Percentiles rank a stretch among this genome's conserved stretches.
Evolutionary conservation across 345 rosid genomes (phyloP).

Genomic region (Corymbia maculata): DNA sequence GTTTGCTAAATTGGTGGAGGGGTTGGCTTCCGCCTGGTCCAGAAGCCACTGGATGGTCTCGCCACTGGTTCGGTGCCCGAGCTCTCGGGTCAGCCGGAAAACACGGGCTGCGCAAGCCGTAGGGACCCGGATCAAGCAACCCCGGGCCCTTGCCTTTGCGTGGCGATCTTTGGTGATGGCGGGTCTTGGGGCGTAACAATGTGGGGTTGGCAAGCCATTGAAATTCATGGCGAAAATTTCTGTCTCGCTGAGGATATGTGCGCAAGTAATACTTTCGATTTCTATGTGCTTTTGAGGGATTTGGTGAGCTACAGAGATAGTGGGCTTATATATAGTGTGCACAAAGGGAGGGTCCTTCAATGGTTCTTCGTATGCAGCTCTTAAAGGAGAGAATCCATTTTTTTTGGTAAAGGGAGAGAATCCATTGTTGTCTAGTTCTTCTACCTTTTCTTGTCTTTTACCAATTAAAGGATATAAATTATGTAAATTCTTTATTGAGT

Average conservation of each 20-base stretch:
- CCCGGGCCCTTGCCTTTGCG: constrained; percentile 11
- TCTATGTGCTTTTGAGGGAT: background rate
- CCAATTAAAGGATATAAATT: background rate
- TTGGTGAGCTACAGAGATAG: background rate
- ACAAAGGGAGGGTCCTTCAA: background rate
- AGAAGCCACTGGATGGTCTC: constrained; percentile 31
- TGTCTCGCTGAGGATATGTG: background rate
- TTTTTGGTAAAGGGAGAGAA: too few relatives aligned
- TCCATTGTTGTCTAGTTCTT: too few relatives aligned
- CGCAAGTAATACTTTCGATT: background rate
- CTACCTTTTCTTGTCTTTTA: too few relatives aligned
- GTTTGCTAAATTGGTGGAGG: background rate
- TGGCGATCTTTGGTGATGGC: constrained; percentile 9
- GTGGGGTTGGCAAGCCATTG: background rate
- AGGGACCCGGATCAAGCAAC: constrained; percentile 5
- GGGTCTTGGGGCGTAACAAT: background rate
- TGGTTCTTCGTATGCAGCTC: too few relatives aligned
- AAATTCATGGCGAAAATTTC: background rate
- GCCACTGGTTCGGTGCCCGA: constrained; percentile 10
- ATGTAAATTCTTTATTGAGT: background rate
- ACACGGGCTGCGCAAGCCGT: constrained; percentile 2
- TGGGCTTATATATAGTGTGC: background rate
- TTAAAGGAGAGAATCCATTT: too few relatives aligned
- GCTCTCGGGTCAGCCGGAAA: constrained; percentile 14
- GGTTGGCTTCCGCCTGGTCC: background rate